Percentiles rank a stretch among this genome's conserved stretches.
Evolutionary conservation across 2,329 filamentous ascomycete genomes (phyloP).

Genomic region (Monilinia vaccinii-corymbosi): DNA sequence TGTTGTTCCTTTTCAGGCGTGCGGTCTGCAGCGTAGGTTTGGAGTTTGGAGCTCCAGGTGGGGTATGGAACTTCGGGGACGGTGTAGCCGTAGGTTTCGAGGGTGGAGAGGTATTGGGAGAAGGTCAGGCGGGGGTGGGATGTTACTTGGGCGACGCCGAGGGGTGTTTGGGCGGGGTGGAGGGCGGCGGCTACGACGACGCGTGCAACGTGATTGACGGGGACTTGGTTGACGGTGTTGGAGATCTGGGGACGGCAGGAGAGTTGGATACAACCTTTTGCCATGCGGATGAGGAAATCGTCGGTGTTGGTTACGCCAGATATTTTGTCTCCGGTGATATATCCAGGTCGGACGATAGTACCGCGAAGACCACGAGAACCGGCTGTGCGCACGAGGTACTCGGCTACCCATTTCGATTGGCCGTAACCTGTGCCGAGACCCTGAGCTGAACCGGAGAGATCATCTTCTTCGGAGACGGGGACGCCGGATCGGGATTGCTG

Average conservation of each 20-base stretch:
- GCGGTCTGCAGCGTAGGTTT: constrained; percentile 40
- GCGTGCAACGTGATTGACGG: constrained; percentile 74
- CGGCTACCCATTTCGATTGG: constrained; percentile 75
- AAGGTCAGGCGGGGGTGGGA: constrained; percentile 69
- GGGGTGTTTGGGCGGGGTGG: constrained; percentile 12
- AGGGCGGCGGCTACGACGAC: constrained; percentile 62
- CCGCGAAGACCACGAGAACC: constrained; percentile 67
- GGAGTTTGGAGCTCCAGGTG: constrained; percentile 58
- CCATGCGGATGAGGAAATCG: constrained; percentile 80
- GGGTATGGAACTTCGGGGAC: constrained; percentile 58
- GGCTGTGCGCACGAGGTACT: constrained; percentile 66
- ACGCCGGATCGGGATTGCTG: constrained; percentile 58
- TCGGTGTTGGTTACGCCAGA: constrained; percentile 71
- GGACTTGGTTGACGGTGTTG: constrained; percentile 86
- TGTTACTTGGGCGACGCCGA: constrained; percentile 66
- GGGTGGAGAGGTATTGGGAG: constrained; percentile 63
- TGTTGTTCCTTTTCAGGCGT: constrained; percentile 51
- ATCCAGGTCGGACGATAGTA: constrained; percentile 72
- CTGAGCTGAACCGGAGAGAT: constrained; percentile 64
- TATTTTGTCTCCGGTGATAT: constrained; percentile 65
- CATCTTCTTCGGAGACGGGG: constrained; percentile 65
- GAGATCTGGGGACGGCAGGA: constrained; percentile 61
- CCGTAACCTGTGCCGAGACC: constrained; percentile 84
- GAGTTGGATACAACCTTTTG: constrained; percentile 82
- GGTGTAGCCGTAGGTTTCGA: constrained; percentile 65